Evolutionary conservation across 768 basidiomycete species (phyloP).

Genomic region (Tubosaeta sp.): DNA sequence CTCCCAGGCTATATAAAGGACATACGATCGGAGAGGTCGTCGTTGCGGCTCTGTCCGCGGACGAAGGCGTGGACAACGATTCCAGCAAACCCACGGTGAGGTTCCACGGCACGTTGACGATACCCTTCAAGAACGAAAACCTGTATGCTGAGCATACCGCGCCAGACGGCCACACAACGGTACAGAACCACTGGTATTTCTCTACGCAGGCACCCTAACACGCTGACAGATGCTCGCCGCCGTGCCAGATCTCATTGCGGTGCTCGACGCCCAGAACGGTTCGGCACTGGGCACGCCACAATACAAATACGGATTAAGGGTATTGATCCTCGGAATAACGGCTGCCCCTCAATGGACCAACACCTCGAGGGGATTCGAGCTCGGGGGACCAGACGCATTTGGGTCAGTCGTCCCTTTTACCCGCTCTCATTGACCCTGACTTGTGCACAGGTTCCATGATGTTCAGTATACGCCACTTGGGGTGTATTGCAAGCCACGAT

Average conservation of each 20-base stretch:
- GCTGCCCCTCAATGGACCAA: constrained; percentile 55
- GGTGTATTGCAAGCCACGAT: constrained; percentile 38
- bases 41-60: constrained; percentile 26
- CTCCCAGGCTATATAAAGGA: constrained; percentile 32
- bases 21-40: constrained; percentile 38
- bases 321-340: constrained; percentile 44
- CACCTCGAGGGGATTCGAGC: constrained; percentile 43
- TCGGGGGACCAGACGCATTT: constrained; percentile 53
- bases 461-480: constrained; percentile 37
- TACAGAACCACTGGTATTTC: constrained; percentile 3
- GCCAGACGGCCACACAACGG: constrained; percentile 25
- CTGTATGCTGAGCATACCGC: constrained; percentile 43
- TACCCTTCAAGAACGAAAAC: constrained; percentile 66
- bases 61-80: constrained; percentile 28
- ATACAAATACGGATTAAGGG: constrained; percentile 57
- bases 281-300: constrained; percentile 60
- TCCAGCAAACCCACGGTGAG: constrained; percentile 13
- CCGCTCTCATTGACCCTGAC: constrained; percentile 6
- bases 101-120: constrained; percentile 34
- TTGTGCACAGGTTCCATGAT: constrained; percentile 24
- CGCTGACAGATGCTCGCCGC: constrained; percentile 42
- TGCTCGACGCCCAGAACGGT: constrained; percentile 60
- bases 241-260: constrained; percentile 64
- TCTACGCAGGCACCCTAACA: constrained; percentile 1
- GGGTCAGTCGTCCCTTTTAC: constrained; percentile 33